Base-by-base conservation (phyloP, 2,329 filamentous ascomycete genomes). In the Pseudodiploospora longispora region DNA sequence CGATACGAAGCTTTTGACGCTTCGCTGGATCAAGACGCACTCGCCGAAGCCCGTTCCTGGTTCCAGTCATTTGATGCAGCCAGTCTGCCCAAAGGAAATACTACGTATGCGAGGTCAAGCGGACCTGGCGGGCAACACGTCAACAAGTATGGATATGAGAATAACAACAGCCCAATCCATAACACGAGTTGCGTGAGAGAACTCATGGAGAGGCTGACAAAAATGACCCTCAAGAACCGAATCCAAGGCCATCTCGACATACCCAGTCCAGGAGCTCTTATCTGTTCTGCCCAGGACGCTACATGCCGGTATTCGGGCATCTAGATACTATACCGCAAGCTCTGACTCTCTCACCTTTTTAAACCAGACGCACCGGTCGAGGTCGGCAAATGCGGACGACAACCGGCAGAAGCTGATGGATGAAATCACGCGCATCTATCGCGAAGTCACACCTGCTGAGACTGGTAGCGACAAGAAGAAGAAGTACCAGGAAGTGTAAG, bases 111-210 rank as follows among this genome's bases (percentile, higher is more conserved):
- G 3, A 68, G 77, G n/a, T 80, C 77, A 3, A 79, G 75, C 51
- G 77, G 77, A 0, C 76, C 77, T 3, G 77, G 77, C 9, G 77
- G 77, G 2, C 77, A 81, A 52, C 75, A 81, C 54, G 76, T 80
- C 30, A 81, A 81, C 55, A 81, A 80, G 77, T 80, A 54, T 42
- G 70, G 10, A 5, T 34, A 7, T 12, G 58, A 55, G 38, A 67
- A 66, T 9, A 60, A 59, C 35, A 68, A 63, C 19, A 19, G 19
- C 19, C 19, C 19, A 19, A 19, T 19, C 19, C 19, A 19, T 19
- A 19, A 19, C 19, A 19, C 19, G 19, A 19, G 19, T 19, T 19
- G 19, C 19, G 19, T 19, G 19, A 19, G 19, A 19, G 19, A 19
- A 19, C 19, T 19, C 19, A 19, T 19, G 19, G 6, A 61, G 51